Percentiles rank a stretch among this genome's conserved stretches.
These are phyloP conservation scores for Ocimum tenuiflorum DNA, from an alignment of 257 asterid species.

Conservation along the genomic window DNA sequence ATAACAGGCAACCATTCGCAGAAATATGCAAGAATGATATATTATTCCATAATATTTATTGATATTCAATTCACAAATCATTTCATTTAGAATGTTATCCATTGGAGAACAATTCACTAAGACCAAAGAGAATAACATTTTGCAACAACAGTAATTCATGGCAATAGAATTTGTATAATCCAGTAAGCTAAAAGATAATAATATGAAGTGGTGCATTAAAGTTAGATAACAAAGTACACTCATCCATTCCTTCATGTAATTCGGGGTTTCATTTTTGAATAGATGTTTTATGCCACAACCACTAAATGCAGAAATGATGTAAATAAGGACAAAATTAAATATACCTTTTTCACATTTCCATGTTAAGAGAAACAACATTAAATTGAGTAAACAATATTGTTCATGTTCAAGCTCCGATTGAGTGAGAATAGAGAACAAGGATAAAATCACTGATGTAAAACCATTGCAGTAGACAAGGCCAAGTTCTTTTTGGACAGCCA, in stretches of 20 bases:
- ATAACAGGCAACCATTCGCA: conserved; percentile 4
- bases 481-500: conserved; percentile 74
- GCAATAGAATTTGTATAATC: conserved; percentile 5
- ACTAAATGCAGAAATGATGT: conserved; percentile 15
- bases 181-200: neutral
- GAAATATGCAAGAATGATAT: conserved; percentile 12
- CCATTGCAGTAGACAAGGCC: conserved; percentile 56
- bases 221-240: neutral
- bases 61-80: neutral
- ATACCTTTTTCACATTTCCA: conserved; percentile 81
- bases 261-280: neutral
- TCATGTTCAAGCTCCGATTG: conserved; percentile 91
- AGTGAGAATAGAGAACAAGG: conserved; percentile 53
- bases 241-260: neutral
- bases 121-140: neutral
- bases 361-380: conserved; percentile 53
- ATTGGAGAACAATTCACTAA: neutral
- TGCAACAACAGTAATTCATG: conserved; percentile 10
- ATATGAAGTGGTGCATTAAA: neutral
- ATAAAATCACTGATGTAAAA: conserved; percentile 44
- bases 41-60: neutral
- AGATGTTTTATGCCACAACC: neutral
- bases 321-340: conserved; percentile 17
- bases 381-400: conserved; percentile 53
- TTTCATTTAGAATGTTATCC: no score